Evolutionary conservation across 441 rosid species (phyloP).

Genomic region (Adansonia gregorii): DNA sequence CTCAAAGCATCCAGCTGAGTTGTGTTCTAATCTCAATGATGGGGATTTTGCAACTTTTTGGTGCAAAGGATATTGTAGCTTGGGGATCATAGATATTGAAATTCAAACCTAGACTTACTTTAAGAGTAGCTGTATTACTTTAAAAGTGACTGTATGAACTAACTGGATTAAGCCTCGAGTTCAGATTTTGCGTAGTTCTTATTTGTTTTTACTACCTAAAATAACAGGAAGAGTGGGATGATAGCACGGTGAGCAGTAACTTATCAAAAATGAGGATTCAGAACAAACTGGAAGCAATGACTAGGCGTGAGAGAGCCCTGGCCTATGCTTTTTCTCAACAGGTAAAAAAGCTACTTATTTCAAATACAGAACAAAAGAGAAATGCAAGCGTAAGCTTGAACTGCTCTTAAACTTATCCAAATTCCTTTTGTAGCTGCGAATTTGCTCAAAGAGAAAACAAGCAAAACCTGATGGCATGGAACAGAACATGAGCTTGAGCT

Average conservation of each 20-base stretch:
- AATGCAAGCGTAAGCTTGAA: neutral
- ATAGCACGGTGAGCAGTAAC: conserved; percentile 85
- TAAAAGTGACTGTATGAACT: neutral
- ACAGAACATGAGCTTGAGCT: conserved; percentile 59
- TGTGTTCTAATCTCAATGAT: neutral
- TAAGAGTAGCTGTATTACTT: neutral
- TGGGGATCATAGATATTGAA: neutral
- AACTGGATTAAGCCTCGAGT: neutral
- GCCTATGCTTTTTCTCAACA: conserved; percentile 94
- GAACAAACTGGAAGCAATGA: conserved; percentile 70
- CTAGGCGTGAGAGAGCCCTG: conserved; percentile 79
- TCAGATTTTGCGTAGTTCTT: neutral
- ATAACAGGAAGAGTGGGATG: conserved; percentile 87
- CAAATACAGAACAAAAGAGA: neutral
- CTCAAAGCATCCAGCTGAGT: neutral
- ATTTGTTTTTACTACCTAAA: neutral
- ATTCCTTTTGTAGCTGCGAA: conserved; percentile 49
- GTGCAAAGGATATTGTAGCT: neutral
- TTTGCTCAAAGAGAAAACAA: conserved; percentile 70
- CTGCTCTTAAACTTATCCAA: neutral
- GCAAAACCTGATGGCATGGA: conserved; percentile 44
- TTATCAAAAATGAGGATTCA: conserved; percentile 64
- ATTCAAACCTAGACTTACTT: neutral
- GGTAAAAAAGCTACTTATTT: conserved; percentile 43
- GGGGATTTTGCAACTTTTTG: neutral